Base-by-base conservation (phyloP, 345 rosid species). In the Syzygium oleosum region DNA sequence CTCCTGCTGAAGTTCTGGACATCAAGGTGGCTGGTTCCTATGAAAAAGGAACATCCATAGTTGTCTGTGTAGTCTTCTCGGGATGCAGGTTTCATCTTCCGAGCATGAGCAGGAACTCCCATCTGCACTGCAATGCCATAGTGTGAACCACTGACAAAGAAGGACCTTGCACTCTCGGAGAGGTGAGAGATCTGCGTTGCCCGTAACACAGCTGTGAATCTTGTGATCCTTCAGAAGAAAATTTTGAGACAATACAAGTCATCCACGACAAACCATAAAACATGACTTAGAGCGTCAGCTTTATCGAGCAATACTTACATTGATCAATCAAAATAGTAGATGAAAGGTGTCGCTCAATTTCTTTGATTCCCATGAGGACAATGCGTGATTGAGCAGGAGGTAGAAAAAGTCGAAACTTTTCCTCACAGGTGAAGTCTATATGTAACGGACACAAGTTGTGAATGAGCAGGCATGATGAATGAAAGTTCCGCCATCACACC, bases 71-170 rank as follows among this genome's bases (percentile, higher is more conserved):
- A 91, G 96, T 85, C 93, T 88, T 89, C 93, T 92, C 19, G 97
- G 93, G 90, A 92, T 88, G 84, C 95, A 93, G 78, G 93, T 88
- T 90, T 97, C 98, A 89, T 97, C 98, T 78, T 93, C 98, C 25
- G 94, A 79, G 89, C 94, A 90, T 54, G 93, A 87, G 89, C 96
- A 93, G 34, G 97, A 93, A 90, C 88, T 94, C 56, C 96, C 98
- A 91, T 94, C 97, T 34, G 94, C 89, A 55, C 97, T 34, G 94
- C 89, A 55, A 92, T 87, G 90, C 92, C 89, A 85, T 93, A 90
- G 84, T 95, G 91, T 25, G 99, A 89, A 52, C 97, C 98, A 90
- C 86, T 90, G 12, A 96, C 89, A 23, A 96, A 90, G 91, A 94
- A 92, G 52, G 96, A 92, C 87, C 98, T 91, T 49, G 97, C 97